These are phyloP conservation scores for Gossypium ekmanianum DNA, from an alignment of 345 rosid species.

Conservation along the genomic window DNA sequence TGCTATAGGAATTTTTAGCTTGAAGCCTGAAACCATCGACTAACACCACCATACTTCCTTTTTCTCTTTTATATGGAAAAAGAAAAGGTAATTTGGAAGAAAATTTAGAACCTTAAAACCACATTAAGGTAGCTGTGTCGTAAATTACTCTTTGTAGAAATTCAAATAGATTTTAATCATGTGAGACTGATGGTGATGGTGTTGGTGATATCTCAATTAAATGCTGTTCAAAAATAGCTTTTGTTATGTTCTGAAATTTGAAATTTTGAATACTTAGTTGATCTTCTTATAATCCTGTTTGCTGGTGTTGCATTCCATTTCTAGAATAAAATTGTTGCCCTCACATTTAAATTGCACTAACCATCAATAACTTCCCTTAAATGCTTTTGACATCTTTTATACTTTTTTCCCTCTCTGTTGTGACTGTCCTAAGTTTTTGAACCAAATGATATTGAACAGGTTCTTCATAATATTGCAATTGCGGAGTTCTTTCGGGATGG, in stretches of 20 bases:
- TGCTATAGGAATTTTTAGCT: background rate
- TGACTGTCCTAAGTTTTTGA: constrained; percentile 12
- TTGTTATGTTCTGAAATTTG: background rate
- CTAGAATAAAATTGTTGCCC: background rate
- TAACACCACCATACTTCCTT: background rate
- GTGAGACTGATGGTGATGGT: background rate
- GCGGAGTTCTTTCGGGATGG: constrained; percentile 66
- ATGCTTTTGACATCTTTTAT: background rate
- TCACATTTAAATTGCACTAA: background rate
- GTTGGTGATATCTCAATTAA: background rate
- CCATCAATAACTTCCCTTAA: background rate
- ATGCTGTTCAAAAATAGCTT: background rate
- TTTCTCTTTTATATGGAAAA: no score
- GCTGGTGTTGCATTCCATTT: background rate
- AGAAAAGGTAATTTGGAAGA: background rate
- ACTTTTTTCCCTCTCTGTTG: background rate
- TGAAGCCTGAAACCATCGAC: background rate
- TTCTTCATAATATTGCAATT: constrained; percentile 88
- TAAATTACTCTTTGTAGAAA: background rate
- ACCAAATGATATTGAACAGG: constrained; percentile 37
- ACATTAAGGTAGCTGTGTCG: background rate
- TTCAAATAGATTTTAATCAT: background rate
- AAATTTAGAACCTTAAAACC: background rate
- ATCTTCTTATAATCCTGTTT: background rate
- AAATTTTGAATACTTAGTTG: background rate